Percentiles rank a stretch among this genome's conserved stretches.
Conservation (phyloP, 129 eudicot genomes). For the Flaveria linearis region DNA sequence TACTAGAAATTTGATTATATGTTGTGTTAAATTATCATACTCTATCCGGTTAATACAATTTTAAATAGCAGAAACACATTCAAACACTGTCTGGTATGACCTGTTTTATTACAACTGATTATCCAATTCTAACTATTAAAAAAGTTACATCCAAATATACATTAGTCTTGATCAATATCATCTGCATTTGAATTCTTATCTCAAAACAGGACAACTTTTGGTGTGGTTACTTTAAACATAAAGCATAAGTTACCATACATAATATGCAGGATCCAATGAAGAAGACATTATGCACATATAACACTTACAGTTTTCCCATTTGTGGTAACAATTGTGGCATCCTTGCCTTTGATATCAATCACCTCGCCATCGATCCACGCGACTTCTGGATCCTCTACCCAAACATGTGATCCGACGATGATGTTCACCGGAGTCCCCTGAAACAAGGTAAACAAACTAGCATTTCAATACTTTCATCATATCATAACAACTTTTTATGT, state of each 20-base stretch:
- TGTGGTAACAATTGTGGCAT: slow-evolving; percentile 71
- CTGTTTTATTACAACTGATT: background rate
- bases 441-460: slow-evolving; percentile 9
- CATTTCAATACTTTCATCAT: slow-evolving; percentile 10
- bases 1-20: background rate
- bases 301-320: slow-evolving; percentile 77
- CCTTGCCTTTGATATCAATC: slow-evolving; percentile 60
- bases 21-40: background rate
- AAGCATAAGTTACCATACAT: slow-evolving; percentile 16
- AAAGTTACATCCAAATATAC: background rate
- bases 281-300: background rate
- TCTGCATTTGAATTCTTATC: background rate
- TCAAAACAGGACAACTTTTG: slow-evolving; percentile 14
- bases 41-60: background rate
- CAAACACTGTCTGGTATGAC: background rate
- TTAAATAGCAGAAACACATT: background rate
- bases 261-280: slow-evolving; percentile 35
- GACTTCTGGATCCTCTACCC: slow-evolving; percentile 87
- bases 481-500: background rate
- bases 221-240: slow-evolving; percentile 24
- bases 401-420: slow-evolving; percentile 93
- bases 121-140: background rate
- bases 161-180: background rate
- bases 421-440: slow-evolving; percentile 96
- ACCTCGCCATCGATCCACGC: slow-evolving; percentile 99